phyloP scores from a whole-genome alignment of 495 filamentous ascomycete species.

The Penicillium bialowiezense region DNA sequence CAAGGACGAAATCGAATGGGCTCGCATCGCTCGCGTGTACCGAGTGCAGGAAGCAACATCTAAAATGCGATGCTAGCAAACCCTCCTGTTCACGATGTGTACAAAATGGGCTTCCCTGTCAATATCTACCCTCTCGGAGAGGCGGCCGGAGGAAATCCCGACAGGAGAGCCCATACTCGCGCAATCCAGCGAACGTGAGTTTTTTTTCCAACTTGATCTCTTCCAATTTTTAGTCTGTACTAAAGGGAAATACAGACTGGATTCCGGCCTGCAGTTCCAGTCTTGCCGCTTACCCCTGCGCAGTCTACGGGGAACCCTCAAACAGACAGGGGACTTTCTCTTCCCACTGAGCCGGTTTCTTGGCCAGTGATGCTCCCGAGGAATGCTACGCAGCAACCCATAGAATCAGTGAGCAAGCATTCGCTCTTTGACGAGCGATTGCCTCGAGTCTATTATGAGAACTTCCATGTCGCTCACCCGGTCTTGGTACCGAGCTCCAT shows the following conservation, averaged over 20 bases:
- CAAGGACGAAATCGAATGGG: slow-evolving; percentile 21
- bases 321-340: slow-evolving; percentile 5
- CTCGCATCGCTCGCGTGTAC: slow-evolving; percentile 38
- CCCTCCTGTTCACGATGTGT: slow-evolving; percentile 38
- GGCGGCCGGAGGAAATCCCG: slow-evolving; percentile 35
- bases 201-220: not conserved
- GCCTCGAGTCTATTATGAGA: slow-evolving; percentile 36
- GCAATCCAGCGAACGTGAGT: slow-evolving; percentile 8
- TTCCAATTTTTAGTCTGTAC: not conserved
- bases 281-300: slow-evolving; percentile 3
- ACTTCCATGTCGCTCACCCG: slow-evolving; percentile 41
- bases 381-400: slow-evolving; percentile 9
- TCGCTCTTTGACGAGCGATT: slow-evolving; percentile 33
- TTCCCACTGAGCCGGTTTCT: slow-evolving; percentile 18
- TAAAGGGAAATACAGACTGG: not conserved
- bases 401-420: slow-evolving; percentile 12
- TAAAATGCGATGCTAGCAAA: slow-evolving; percentile 39
- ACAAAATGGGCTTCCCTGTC: slow-evolving; percentile 25
- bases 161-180: slow-evolving; percentile 15
- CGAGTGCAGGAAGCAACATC: slow-evolving; percentile 42
- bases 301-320: slow-evolving; percentile 17
- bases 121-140: slow-evolving; percentile 39
- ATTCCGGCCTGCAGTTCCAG: slow-evolving; percentile 3
- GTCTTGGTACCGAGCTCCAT: slow-evolving; percentile 31
- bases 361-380: slow-evolving; percentile 23